These are phyloP conservation scores for Pharus latifolius DNA, from an alignment of 176 grass and related monocot genomes.

Conservation along the genomic window DNA sequence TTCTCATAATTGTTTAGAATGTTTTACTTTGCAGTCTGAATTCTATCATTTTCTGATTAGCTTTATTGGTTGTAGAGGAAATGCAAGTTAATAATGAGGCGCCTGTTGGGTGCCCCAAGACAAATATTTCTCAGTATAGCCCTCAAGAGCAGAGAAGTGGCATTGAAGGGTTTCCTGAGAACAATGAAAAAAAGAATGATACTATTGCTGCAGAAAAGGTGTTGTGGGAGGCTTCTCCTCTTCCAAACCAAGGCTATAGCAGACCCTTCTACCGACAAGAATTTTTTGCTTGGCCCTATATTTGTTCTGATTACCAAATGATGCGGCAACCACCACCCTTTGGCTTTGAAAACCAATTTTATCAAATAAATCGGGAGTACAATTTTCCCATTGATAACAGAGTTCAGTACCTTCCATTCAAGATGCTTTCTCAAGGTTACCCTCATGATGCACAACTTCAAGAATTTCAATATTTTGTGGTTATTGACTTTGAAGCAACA, in stretches of 20 bases:
- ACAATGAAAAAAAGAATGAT: slow-evolving; percentile 37
- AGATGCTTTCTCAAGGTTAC: slow-evolving; percentile 54
- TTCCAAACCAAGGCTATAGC: slow-evolving; percentile 46
- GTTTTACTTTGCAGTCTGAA: background rate
- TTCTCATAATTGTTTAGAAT: background rate
- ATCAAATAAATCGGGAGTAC: slow-evolving; percentile 50
- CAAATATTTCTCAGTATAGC: slow-evolving; percentile 49
- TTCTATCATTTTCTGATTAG: slow-evolving; percentile 23
- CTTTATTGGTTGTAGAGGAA: slow-evolving; percentile 55
- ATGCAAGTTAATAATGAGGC: slow-evolving; percentile 75
- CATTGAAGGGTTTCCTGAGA: slow-evolving; percentile 42
- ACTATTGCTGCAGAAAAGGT: slow-evolving; percentile 26
- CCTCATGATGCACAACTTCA: slow-evolving; percentile 62
- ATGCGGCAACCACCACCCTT: slow-evolving; percentile 32
- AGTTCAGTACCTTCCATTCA: slow-evolving; percentile 56
- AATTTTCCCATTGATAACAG: slow-evolving; percentile 42
- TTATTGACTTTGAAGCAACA: slow-evolving; percentile 98
- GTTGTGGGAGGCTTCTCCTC: slow-evolving; percentile 31
- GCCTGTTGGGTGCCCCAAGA: slow-evolving; percentile 44
- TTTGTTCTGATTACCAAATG: slow-evolving; percentile 54
- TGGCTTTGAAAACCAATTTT: slow-evolving; percentile 40
- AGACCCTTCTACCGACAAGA: slow-evolving; percentile 54
- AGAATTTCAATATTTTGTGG: slow-evolving; percentile 98
- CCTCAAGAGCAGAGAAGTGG: slow-evolving; percentile 37
- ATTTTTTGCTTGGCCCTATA: slow-evolving; percentile 38